Base-by-base conservation (phyloP, 768 basidiomycete genomes). In the Hericium alpestre region DNA sequence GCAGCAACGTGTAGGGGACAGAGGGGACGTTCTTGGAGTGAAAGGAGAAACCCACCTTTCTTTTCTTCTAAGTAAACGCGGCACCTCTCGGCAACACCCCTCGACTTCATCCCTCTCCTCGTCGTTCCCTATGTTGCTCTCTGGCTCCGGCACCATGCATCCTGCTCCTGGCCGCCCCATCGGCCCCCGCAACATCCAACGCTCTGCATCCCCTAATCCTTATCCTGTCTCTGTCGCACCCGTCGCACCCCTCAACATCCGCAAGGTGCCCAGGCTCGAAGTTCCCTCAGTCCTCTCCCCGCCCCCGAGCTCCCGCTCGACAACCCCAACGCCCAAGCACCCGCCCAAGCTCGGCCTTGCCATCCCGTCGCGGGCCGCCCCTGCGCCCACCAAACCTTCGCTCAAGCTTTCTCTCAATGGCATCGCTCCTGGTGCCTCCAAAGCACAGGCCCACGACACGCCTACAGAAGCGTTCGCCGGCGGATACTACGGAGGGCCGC, bases 121-220 rank as follows among this genome's bases (percentile, higher is more conserved):
- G 6, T 52, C 56, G 46, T 49, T 56, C 11, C 53, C 56, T 43
- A 55, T 47, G 37, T 5, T 62, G 39, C 53, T 60, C 40, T 56
- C 53, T 20, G 54, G 61, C 20, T 57, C 59, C 41, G 51, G 61
- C 37, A 54, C 66, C 53, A 65, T 67, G 62, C 63, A 65, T 50
- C 57, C 66, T 22, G 58, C 56, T 56, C 64, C 65, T 11, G 57
- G 69, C 18, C 74, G 79, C 55, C 81, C 81, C 41, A 67, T 73
- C 56, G 82, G 82, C 25, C 82, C 82, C 47, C 78, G 81, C 37
- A 72, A 63, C 13, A 61, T 70, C 47, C 71, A 63, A 47, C 74
- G 78, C 38, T 64, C 78, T 0, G 66, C 76, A 41, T 81, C 76
- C 6, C 78, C 75, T 0, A 67, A 71, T 27, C 66, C 69, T 51